Base-by-base conservation (phyloP, 441 rosid species). In the Syzygium syzygioides region DNA sequence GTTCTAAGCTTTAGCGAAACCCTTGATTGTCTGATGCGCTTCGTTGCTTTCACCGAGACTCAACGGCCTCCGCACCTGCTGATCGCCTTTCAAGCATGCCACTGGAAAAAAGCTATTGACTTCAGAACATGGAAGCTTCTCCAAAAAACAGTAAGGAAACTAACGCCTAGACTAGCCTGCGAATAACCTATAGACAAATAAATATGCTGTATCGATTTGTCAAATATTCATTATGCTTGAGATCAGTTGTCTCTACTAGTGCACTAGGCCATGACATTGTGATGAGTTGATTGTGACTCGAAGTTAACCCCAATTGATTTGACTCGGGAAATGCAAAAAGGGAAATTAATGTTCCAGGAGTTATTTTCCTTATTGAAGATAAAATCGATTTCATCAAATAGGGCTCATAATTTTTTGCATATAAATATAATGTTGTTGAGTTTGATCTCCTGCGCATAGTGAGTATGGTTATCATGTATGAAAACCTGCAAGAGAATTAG, bases 11-110 rank as follows among this genome's bases (percentile, higher is more conserved):
- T 98, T 92, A 98, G 91, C 76, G 99, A 98, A 89, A 98, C 98
- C 88, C 99, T 94, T 3, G 96, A 95, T 90, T 94, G 99, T 90
- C 99, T 95, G 93, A 96, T 98, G 91, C 97, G 98, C 92, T 95
- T 97, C 57, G 98, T 98, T 57, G 92, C 96, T 93, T 95, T 98
- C 86, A 94, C 94, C 90, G 95, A 96, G 86, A 96, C 92, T 55
- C 87, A 92, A 91, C 1, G 98, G 99, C 85, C 96, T 92, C 86
- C 97, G 95, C 79, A 97, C 98, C 88, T 95, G 95, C 89, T 98
- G 99, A 87, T 97, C 99, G 68, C 99, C 99, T 92, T 98, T 98
- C 91, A 98, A 93, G 92, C 99, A 97, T 87, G 99, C 99, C 94
- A 98, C 98, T 96, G 93, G 34, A 91, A 86, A 86, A 86, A 85